These are phyloP conservation scores for Penicillium psychrosexuale DNA, from an alignment of 2,329 filamentous ascomycete species.

Conservation along the genomic window DNA sequence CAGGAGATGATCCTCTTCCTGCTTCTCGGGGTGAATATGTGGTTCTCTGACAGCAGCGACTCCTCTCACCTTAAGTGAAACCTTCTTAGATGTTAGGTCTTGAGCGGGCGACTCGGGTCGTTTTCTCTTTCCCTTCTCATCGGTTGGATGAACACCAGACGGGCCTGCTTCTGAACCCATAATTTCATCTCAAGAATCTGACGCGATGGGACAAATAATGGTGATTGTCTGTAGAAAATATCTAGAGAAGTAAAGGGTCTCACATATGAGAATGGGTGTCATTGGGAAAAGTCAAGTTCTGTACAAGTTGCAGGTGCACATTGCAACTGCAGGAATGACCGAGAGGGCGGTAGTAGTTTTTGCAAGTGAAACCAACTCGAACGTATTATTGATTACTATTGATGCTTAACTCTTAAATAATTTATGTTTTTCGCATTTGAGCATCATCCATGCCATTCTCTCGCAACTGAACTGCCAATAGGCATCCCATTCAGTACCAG, in stretches of 20 bases:
- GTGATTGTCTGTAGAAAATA: background rate
- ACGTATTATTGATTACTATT: background rate
- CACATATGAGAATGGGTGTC: too few species aligned
- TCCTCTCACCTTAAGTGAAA: background rate
- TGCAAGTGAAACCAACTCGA: background rate
- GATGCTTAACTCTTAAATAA: background rate
- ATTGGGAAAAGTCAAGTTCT: background rate
- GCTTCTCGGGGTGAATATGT: background rate
- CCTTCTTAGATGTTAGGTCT: background rate
- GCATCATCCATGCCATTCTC: background rate
- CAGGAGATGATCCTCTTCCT: background rate
- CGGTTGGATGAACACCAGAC: background rate
- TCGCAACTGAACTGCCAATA: too few species aligned
- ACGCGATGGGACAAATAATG: background rate
- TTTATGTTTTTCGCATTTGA: background rate
- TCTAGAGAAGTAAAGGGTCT: too few species aligned
- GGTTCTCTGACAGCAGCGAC: background rate
- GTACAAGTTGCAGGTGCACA: background rate
- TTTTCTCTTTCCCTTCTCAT: background rate
- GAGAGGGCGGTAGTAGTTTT: too few species aligned
- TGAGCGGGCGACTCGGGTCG: background rate
- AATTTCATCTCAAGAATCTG: too few species aligned
- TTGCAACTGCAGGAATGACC: background rate
- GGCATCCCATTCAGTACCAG: too few species aligned
- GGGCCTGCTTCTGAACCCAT: background rate